Evolutionary conservation across 1,284 basidiomycete genomes (phyloP).

Genomic region (Porodaedalea pini): DNA sequence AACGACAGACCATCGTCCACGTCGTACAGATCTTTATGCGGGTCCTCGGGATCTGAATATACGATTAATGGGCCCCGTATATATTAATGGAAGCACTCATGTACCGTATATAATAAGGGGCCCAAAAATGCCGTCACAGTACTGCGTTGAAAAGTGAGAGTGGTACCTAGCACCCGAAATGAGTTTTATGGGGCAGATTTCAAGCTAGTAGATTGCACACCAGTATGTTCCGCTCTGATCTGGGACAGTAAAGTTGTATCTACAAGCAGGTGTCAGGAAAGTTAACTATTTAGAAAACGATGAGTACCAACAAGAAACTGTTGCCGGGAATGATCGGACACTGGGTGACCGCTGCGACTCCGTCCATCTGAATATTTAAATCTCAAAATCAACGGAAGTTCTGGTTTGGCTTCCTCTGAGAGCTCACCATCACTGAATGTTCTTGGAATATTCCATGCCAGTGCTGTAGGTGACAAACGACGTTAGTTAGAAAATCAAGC

Average conservation of each 20-base stretch:
- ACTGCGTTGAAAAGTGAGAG: conserved; percentile 34
- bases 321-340: conserved; percentile 32
- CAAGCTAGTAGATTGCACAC: background rate
- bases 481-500: background rate
- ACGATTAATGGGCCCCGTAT: conserved; percentile 34
- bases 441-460: conserved; percentile 48
- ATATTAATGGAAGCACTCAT: background rate
- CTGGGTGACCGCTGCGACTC: conserved; percentile 37
- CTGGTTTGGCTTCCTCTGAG: too few relatives aligned
- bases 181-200: too few relatives aligned
- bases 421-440: conserved; percentile 37
- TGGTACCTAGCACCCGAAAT: conserved; percentile 14
- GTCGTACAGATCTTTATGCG: conserved; percentile 36
- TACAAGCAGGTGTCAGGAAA: background rate
- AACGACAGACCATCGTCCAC: conserved; percentile 37
- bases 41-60: conserved; percentile 40
- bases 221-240: conserved; percentile 33
- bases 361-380: too few relatives aligned
- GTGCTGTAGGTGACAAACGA: conserved; percentile 33
- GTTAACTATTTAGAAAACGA: background rate
- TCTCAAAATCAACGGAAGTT: too few relatives aligned
- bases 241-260: conserved; percentile 28
- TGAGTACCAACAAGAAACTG: conserved; percentile 24
- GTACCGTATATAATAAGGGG: background rate
- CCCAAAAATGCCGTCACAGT: conserved; percentile 22